Conservation (phyloP, 1,139 yeast species). For the Hanseniaspora uvarum region DNA sequence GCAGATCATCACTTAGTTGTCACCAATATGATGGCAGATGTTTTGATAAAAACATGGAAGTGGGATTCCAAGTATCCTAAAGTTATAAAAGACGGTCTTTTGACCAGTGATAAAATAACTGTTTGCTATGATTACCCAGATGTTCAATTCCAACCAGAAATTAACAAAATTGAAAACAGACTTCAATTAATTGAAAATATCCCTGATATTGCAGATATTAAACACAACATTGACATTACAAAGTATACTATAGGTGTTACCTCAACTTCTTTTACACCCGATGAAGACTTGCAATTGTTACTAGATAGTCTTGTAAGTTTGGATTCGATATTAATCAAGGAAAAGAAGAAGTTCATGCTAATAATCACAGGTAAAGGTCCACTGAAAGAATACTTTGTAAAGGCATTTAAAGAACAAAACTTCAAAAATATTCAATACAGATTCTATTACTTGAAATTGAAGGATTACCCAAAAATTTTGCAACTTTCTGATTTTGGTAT, state of each 20-base stretch:
- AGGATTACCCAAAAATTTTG: slow-evolving; percentile 69
- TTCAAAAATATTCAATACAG: slow-evolving; percentile 45
- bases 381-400: slow-evolving; percentile 41
- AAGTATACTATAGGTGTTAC: slow-evolving; percentile 60
- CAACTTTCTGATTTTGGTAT: slow-evolving; percentile 78
- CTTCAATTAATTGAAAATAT: slow-evolving; percentile 21
- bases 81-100: slow-evolving; percentile 9
- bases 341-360: slow-evolving; percentile 26
- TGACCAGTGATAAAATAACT: slow-evolving; percentile 32
- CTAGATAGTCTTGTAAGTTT: slow-evolving; percentile 46
- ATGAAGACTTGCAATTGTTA: slow-evolving; percentile 71
- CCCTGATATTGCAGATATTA: slow-evolving; percentile 29
- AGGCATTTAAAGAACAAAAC: slow-evolving; percentile 35
- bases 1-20: slow-evolving; percentile 73
- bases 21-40: slow-evolving; percentile 60
- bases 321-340: slow-evolving; percentile 42
- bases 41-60: slow-evolving; percentile 46
- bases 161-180: slow-evolving; percentile 22
- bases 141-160: slow-evolving; percentile 49
- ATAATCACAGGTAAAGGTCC: slow-evolving; percentile 93
- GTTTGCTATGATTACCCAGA: slow-evolving; percentile 72
- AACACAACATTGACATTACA: slow-evolving; percentile 22
- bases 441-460: slow-evolving; percentile 67
- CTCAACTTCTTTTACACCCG: slow-evolving; percentile 91
- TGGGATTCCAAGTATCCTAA: not conserved